A percentile compares a stretch with the other conserved stretches of the same genome.
phyloP scores from a whole-genome alignment of 2,329 filamentous ascomycete genomes.

The Pseudogymnoascus sp. region DNA sequence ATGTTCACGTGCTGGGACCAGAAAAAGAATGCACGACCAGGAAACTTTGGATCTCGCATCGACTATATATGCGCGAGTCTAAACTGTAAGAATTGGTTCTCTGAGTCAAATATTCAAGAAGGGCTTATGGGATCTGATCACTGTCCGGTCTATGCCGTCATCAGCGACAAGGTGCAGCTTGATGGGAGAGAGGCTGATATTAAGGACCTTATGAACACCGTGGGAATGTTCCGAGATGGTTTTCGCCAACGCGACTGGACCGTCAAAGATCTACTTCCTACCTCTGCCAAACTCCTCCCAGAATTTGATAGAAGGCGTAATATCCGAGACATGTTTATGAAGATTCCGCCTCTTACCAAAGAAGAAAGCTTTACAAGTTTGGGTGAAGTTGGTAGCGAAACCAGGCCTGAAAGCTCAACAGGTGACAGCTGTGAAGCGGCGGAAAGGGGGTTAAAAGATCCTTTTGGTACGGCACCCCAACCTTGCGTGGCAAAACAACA shows the following conservation, averaged over 20 bases:
- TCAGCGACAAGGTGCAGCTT: conserved; percentile 55
- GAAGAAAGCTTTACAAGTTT: conserved; percentile 15
- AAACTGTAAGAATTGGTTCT: conserved; percentile 73
- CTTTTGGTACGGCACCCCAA: background rate
- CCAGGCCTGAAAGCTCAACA: background rate
- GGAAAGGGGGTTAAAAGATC: background rate
- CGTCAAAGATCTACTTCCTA: conserved; percentile 57
- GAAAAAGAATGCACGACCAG: conserved; percentile 88
- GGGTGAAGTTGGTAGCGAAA: conserved; percentile 11
- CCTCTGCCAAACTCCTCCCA: conserved; percentile 76
- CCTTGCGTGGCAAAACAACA: background rate
- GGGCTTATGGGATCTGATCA: conserved; percentile 93
- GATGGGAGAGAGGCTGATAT: conserved; percentile 46
- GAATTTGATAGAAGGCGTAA: conserved; percentile 79
- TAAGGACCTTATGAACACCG: conserved; percentile 70
- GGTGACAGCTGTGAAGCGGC: background rate
- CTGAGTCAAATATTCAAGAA: conserved; percentile 79
- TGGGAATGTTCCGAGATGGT: conserved; percentile 63
- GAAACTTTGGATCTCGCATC: conserved; percentile 86
- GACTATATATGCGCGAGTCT: conserved; percentile 86
- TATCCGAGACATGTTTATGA: conserved; percentile 89
- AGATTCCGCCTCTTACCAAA: conserved; percentile 34
- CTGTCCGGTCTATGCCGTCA: conserved; percentile 78
- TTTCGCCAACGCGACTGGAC: conserved; percentile 59
- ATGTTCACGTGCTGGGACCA: conserved; percentile 99